Conservation (phyloP, 208 protist species). For the Leishmania gerbilli region DNA sequence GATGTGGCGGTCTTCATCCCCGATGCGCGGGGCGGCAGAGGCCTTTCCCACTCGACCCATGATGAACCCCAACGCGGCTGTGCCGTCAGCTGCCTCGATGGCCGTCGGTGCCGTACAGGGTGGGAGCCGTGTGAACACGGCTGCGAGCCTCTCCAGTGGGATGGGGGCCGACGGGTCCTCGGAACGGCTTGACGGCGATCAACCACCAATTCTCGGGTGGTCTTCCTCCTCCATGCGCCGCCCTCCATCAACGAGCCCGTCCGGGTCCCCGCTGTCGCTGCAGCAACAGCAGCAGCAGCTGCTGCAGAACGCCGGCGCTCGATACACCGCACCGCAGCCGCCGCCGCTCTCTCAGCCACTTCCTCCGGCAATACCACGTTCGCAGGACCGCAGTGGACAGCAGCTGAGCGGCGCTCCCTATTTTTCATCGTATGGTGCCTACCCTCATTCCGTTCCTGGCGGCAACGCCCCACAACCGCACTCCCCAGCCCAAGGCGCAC, state of each 20-base stretch:
- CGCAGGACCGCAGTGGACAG: slow-evolving; percentile 26
- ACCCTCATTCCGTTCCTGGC: slow-evolving; percentile 6
- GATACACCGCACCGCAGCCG: slow-evolving; percentile 17
- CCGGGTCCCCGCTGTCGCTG: slow-evolving; percentile 4
- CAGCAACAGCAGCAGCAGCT: slow-evolving; percentile 22
- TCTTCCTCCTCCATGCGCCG: slow-evolving; percentile 28
- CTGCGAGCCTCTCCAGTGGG: slow-evolving; percentile 12
- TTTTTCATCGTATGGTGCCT: slow-evolving; percentile 12
- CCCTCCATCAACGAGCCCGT: slow-evolving; percentile 14
- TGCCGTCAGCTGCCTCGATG: background rate
- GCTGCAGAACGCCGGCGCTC: slow-evolving; percentile 11
- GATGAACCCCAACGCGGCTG: background rate
- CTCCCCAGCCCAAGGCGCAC: slow-evolving; percentile 18
- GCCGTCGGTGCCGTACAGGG: background rate
- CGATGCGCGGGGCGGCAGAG: background rate
- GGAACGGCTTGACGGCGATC: slow-evolving; percentile 17
- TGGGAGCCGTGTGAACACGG: slow-evolving; percentile 10
- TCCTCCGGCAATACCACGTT: slow-evolving; percentile 15
- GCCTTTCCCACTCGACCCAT: slow-evolving; percentile 18
- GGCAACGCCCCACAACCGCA: slow-evolving; percentile 1
- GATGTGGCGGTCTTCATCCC: slow-evolving; percentile 15
- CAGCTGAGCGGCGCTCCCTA: slow-evolving; percentile 12
- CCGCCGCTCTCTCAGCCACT: slow-evolving; percentile 14
- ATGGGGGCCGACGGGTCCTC: background rate
- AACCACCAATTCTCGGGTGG: slow-evolving; percentile 29